Base-by-base conservation (phyloP, 495 filamentous ascomycete species). In the Xylona heveae region DNA sequence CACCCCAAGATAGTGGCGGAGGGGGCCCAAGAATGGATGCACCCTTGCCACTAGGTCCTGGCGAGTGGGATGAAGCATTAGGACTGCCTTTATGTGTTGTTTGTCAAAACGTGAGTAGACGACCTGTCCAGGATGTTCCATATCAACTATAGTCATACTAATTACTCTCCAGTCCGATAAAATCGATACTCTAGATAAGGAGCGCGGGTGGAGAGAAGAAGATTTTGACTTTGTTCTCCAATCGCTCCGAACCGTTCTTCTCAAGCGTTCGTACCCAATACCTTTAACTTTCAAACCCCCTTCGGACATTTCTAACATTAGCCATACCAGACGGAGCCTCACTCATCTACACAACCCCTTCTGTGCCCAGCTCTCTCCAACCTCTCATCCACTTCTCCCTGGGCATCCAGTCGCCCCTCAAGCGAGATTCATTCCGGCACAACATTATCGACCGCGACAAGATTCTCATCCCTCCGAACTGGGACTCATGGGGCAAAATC, bases 401-500 rank as follows among this genome's bases (percentile, higher is more conserved):
- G 23, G 82, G 79, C 10, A 90, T 95, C 42, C 77, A 80, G 38
- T 91, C 81, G n/a, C 62, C 85, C 33, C 51, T 90, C 8, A 79
- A 82, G 51, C 68, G 74, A 46, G 71, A 81, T 39, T 68, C 73
- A 24, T 57, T 94, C 17, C 93, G 84, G 53, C 78, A 88, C 51
- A 94, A 95, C 45, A 78, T 93, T 33, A 90, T 93, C 38, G 90
- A 95, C 49, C 62, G 90, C 19, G 90, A 95, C 49, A 91, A 85
- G 58, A 76, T 95, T 20, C 60, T 93, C 0, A 72, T 99, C 1
- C 90, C 88, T 3, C 75, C 82, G 7, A 91, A 92, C 48, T 95
- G 90, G 90, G 88, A 99, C 50, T 92, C 83, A 0, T 94, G 85
- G 82, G 85, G 80, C 18, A 99, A 95, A 52, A 93, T 99, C 37